Base-by-base conservation (phyloP, 768 basidiomycete species). In the Hypsizygus marmoreus region DNA sequence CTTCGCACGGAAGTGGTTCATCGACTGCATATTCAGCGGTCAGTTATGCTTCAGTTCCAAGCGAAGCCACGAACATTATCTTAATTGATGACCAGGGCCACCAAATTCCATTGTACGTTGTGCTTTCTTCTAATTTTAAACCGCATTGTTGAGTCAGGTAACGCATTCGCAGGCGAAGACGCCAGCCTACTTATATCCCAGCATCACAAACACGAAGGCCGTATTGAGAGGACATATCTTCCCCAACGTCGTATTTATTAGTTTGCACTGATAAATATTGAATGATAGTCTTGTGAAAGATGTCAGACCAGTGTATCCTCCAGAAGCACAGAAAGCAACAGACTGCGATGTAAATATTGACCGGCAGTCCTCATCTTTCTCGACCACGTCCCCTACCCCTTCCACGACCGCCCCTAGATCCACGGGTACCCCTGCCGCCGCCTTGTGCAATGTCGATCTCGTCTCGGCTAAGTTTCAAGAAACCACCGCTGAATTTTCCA, bases 401-500 rank as follows among this genome's bases (percentile, higher is more conserved):
- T 34, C 59, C 46, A 14, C 45, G 50, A n/a, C 53, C 45, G 12
- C 59, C 59, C 23, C 63, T 45, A 43, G 57, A 54, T 19, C 45
- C 40, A 16, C 46, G 54, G 11, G 32, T 58, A 55, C 44, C 50
- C 19, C 43, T 53, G 22, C 55, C 46, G n/a, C 62, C 57, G 28
- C 65, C 65, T 17, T 57, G 50, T 5, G 60, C 64, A 34, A 54
- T 60, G 40, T 54, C 61, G n/a, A 91, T 77, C 20, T 93, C 91
- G 20, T 75, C 70, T 53, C 63, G 73, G 49, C 77, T 79, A 23
- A 93, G 76, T 48, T 75, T 80, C 44, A 93, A 72, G 22, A 79
- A 73, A 8, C 91, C 91, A 25, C 77, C 77, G 43, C 70, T 75
- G 63, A 88, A 92, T 48, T 74, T 85, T 6, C 91, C 91, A 16